Conservation (phyloP, 768 basidiomycete genomes). For the Amanita subjunquillea region DNA sequence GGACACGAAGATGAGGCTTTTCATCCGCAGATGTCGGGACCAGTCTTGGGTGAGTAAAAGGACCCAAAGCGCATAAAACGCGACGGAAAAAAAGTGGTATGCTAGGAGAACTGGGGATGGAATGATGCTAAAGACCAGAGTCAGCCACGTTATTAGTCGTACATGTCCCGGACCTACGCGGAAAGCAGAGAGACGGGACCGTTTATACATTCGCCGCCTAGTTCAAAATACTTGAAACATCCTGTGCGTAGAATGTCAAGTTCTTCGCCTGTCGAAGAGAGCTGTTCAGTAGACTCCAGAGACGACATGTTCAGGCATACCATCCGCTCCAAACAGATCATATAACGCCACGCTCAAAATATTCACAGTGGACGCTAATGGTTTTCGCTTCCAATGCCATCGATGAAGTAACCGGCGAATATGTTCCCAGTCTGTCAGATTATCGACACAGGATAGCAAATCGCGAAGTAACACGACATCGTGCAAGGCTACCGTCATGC, state of each 20-base stretch:
- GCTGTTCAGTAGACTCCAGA: neutral
- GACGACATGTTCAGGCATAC: constrained; percentile 16
- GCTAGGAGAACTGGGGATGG: constrained; percentile 75
- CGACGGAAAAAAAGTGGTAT: constrained; percentile 92
- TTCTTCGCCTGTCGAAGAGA: constrained; percentile 34
- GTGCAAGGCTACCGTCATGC: constrained; percentile 92
- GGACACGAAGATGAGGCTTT: constrained; percentile 28
- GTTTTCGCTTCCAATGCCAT: constrained; percentile 87
- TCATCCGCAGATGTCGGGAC: constrained; percentile 15
- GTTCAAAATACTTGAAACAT: constrained; percentile 96
- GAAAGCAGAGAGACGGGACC: constrained; percentile 88
- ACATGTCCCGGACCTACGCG: constrained; percentile 42
- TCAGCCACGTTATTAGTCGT: neutral
- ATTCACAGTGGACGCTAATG: constrained; percentile 78
- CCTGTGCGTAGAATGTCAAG: constrained; percentile 64
- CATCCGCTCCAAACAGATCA: constrained; percentile 89
- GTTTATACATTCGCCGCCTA: constrained; percentile 78
- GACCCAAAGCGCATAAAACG: constrained; percentile 88
- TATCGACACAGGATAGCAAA: constrained; percentile 39
- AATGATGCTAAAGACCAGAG: constrained; percentile 41
- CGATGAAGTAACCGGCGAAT: constrained; percentile 42
- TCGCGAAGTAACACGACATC: constrained; percentile 71
- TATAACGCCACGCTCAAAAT: constrained; percentile 90
- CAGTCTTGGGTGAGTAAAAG: constrained; percentile 54
- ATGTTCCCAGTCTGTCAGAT: constrained; percentile 38